phyloP scores from a whole-genome alignment of 2,329 filamentous ascomycete species.

The Colletotrichum sp. region DNA sequence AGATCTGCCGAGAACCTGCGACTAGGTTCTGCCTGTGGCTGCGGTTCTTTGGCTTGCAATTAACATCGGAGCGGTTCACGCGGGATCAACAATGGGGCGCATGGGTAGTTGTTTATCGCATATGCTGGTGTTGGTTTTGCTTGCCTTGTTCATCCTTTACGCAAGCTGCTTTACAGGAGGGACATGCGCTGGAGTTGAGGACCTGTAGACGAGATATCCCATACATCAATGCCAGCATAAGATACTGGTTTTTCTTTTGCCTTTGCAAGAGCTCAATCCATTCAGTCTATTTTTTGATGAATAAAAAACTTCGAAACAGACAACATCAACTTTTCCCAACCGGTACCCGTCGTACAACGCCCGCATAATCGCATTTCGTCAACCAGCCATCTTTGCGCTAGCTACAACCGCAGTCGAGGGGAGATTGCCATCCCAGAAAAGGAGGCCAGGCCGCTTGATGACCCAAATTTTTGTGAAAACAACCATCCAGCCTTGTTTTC shows the following conservation, averaged over 20 bases:
- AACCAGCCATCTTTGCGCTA: background rate
- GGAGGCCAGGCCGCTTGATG: background rate
- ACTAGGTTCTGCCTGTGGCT: background rate
- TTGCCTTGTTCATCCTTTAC: background rate
- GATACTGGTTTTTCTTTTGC: background rate
- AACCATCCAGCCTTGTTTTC: background rate
- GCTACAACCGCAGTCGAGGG: background rate
- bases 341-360: slow-evolving; percentile 3
- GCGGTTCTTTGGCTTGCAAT: background rate
- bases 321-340: slow-evolving; percentile 14
- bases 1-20: background rate
- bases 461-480: background rate
- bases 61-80: slow-evolving; percentile 7
- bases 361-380: slow-evolving; percentile 1
- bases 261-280: background rate
- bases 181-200: background rate
- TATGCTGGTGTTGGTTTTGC: background rate
- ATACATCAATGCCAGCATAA: background rate
- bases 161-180: background rate
- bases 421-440: background rate
- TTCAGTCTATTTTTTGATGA: background rate
- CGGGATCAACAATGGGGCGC: background rate
- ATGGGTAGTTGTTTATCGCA: background rate
- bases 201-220: slow-evolving; percentile 14
- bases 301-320: background rate